Evolutionary conservation across 1,284 basidiomycete genomes (phyloP), one percentile per base, ranked within the genome.

Genomic region (Phlebopus sp.): DNA sequence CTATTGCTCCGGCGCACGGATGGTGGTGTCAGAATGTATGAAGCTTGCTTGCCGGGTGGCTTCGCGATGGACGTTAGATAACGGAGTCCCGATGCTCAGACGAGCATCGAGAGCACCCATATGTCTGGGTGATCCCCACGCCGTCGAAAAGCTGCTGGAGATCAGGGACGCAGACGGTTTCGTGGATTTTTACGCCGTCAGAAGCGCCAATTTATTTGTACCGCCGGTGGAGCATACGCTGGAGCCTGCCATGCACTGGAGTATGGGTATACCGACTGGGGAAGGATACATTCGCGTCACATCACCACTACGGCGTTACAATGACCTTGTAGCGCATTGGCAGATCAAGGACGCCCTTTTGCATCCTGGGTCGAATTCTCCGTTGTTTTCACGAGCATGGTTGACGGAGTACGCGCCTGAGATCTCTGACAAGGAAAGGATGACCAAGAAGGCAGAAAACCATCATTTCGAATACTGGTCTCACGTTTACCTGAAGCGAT

Each of bases 251-350:
- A 74, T 69, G 41, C 93, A 98, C 62, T 87, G 77, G 72, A 67
- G 72, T 3, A 70, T 97, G 56, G 93, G 90, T 4, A 67, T 94
- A 19, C 72, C 74, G 1, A 74, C 76, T 1, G 79, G 81, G 43
- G 84, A 87, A 53, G 86, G 84, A 8, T 99, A 99, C 65, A 69
- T 78, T 9, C 81, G 90, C n/a, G 83, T 81, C 4, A 98, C 97
- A 1, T 91, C 86, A 2, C 97, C 97, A 0, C 71, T 99, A 41
- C 78, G 97, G 37, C 80, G 97, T 18, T 97, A 85, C 66, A 69
- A 74, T 35, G 97, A 99, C 69, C 69, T 98, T 56, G 63, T 97
- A 5, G 72, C 75, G 8, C 97, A 99, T 70, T 99, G 94, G 92
- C 95, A 98, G 67, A 82, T 99, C 67, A 96, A 97, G 64, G 73